These are phyloP conservation scores for Neospermospora avenae DNA, from an alignment of 2,329 filamentous ascomycete species.

Conservation along the genomic window DNA sequence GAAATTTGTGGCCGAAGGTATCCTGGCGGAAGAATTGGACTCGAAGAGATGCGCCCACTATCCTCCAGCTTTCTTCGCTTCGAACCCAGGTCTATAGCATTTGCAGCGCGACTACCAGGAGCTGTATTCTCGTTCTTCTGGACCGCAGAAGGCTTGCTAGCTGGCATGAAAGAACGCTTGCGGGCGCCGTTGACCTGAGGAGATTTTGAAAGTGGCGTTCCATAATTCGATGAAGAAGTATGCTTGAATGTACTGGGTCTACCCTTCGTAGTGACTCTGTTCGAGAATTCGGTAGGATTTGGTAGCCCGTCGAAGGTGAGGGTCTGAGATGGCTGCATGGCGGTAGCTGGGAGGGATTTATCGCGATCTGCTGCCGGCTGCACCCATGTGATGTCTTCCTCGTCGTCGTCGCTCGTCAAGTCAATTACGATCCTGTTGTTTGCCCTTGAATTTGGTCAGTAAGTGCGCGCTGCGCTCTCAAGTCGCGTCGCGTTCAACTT, in stretches of 20 bases:
- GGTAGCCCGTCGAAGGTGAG: background rate
- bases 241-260: background rate
- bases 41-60: background rate
- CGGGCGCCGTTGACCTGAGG: background rate
- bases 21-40: background rate
- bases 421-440: background rate
- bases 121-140: slow-evolving; percentile 1
- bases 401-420: background rate
- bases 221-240: background rate
- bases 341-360: background rate
- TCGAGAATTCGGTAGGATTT: background rate
- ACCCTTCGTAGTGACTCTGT: background rate
- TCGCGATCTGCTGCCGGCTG: background rate
- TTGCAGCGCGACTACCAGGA: background rate
- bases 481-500: slow-evolving; percentile 8
- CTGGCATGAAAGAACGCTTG: background rate
- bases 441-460: background rate
- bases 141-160: background rate
- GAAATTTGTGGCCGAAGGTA: background rate
- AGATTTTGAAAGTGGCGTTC: background rate
- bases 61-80: background rate
- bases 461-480: background rate
- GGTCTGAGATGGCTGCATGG: background rate
- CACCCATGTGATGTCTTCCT: background rate
- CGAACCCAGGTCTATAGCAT: background rate